Evolutionary conservation across 371 early-diverging fungal genomes (phyloP).

Genomic region (Lichtheimia ramosa): DNA sequence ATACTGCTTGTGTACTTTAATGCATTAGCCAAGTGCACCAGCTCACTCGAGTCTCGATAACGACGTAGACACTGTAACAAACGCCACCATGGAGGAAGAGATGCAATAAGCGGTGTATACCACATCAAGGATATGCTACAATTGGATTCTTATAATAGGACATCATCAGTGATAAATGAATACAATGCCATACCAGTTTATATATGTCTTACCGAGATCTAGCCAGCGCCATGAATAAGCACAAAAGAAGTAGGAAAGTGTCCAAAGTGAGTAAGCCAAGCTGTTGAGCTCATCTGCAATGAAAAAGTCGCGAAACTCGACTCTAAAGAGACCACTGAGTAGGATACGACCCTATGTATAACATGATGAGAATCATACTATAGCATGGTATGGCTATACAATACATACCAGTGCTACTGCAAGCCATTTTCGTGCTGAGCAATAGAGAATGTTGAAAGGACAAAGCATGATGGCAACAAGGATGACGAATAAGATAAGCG

Average conservation of each 20-base stretch:
- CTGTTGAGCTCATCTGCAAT: constrained; percentile 83
- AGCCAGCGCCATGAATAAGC: constrained; percentile 58
- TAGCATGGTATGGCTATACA: too few relatives aligned
- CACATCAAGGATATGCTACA: constrained; percentile 67
- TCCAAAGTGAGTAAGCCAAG: constrained; percentile 71
- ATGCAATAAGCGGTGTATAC: constrained; percentile 60
- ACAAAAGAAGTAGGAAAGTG: constrained; percentile 70
- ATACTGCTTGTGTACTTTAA: constrained; percentile 47
- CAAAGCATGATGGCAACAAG: constrained; percentile 56
- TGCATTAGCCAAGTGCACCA: constrained; percentile 71
- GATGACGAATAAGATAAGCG: constrained; percentile 53
- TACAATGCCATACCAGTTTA: neutral
- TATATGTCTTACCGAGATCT: constrained; percentile 39
- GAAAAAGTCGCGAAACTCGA: constrained; percentile 88
- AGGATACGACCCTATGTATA: constrained; percentile 47
- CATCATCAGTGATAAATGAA: neutral
- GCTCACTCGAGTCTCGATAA: constrained; percentile 53
- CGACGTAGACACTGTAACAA: constrained; percentile 72
- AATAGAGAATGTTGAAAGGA: constrained; percentile 68
- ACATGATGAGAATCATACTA: neutral
- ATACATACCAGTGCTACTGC: constrained; percentile 39
- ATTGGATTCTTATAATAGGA: neutral
- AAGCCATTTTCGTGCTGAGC: constrained; percentile 74
- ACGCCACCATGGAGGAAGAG: constrained; percentile 69
- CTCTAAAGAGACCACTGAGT: constrained; percentile 55